Evolutionary conservation across 805 yeast species (phyloP).

Genomic region (Saccharomycopsis oosterbeekiorum): DNA sequence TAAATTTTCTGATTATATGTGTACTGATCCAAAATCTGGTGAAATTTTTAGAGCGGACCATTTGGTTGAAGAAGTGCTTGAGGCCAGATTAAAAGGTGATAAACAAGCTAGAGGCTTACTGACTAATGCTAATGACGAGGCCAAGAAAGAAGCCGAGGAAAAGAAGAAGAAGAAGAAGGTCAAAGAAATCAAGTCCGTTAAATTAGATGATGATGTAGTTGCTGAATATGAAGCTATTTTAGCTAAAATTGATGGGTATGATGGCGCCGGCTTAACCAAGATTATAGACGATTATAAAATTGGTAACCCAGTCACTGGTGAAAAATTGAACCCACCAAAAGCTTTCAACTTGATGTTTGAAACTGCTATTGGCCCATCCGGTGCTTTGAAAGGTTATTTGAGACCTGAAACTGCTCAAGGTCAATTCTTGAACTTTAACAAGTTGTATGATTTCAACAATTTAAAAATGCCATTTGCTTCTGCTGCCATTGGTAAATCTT

Average conservation of each 20-base stretch:
- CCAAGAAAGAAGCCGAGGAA: constrained; percentile 60
- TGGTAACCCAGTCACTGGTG: constrained; percentile 86
- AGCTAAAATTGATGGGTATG: constrained; percentile 91
- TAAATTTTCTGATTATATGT: constrained; percentile 99
- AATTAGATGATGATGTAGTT: constrained; percentile 72
- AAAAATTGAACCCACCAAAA: constrained; percentile 75
- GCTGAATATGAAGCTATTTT: constrained; percentile 76
- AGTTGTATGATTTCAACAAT: constrained; percentile 89
- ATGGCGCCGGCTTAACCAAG: constrained; percentile 88
- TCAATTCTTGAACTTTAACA: constrained; percentile 91
- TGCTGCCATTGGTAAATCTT: constrained; percentile 96
- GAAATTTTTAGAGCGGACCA: constrained; percentile 98
- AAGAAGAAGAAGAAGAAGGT: constrained; percentile 86
- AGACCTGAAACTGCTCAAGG: constrained; percentile 99
- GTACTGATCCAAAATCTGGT: constrained; percentile 89
- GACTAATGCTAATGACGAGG: constrained; percentile 43
- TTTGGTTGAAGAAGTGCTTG: constrained; percentile 94
- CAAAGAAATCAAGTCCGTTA: constrained; percentile 82
- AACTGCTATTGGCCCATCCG: constrained; percentile 98
- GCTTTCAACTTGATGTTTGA: constrained; percentile 98
- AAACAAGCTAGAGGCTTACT: constrained; percentile 86
- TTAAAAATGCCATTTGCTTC: constrained; percentile 99
- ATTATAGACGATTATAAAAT: constrained; percentile 75
- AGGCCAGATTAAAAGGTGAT: constrained; percentile 93
- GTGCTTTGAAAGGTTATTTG: constrained; percentile 86